These are phyloP conservation scores for Nicotiana noctiflora DNA, from an alignment of 257 asterid species.

Conservation along the genomic window DNA sequence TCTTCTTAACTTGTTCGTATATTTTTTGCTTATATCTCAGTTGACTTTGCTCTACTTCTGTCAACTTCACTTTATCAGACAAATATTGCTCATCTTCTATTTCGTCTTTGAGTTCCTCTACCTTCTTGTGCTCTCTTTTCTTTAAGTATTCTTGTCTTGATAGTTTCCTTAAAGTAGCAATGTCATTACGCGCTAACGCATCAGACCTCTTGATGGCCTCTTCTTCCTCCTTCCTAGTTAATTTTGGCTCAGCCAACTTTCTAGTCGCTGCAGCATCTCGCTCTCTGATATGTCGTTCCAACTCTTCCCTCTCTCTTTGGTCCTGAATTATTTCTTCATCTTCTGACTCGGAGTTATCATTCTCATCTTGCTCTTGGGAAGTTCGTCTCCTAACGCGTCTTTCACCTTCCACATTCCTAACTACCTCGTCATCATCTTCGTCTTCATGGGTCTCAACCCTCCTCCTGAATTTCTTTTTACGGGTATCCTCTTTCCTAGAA, in stretches of 20 bases:
- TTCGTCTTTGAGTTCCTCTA: slow-evolving; percentile 79
- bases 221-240: slow-evolving; percentile 71
- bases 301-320: slow-evolving; percentile 82
- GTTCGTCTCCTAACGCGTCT: slow-evolving; percentile 59
- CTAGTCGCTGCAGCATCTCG: slow-evolving; percentile 87
- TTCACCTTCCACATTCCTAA: slow-evolving; percentile 22
- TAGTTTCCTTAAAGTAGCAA: slow-evolving; percentile 47
- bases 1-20: too few species aligned
- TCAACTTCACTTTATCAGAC: slow-evolving; percentile 61
- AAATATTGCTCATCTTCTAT: slow-evolving; percentile 79
- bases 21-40: too few species aligned
- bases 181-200: slow-evolving; percentile 63
- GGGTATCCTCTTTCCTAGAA: slow-evolving; percentile 46
- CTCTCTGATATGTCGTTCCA: slow-evolving; percentile 68
- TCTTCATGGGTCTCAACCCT: slow-evolving; percentile 62
- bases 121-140: slow-evolving; percentile 83
- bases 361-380: slow-evolving; percentile 44
- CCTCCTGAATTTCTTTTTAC: slow-evolving; percentile 64
- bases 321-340: slow-evolving; percentile 72
- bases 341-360: slow-evolving; percentile 65
- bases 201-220: slow-evolving; percentile 70
- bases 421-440: slow-evolving; percentile 73
- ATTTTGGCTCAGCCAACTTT: slow-evolving; percentile 43
- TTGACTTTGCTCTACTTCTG: slow-evolving; percentile 14
- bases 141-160: slow-evolving; percentile 82